Conservation (phyloP, 306 rosid species). For the Cicer yamashitae region DNA sequence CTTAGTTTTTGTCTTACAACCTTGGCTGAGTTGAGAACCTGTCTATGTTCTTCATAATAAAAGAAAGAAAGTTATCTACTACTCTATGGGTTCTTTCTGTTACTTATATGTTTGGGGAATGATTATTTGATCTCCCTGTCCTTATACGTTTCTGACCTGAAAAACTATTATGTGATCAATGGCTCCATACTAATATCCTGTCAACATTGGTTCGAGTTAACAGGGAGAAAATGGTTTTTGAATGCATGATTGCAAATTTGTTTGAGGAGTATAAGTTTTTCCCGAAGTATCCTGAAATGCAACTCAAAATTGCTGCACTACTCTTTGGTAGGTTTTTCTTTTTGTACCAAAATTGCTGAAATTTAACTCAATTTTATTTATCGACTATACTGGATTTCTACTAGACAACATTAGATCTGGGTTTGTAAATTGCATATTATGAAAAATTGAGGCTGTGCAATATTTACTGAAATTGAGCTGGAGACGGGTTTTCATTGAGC, state of each 20-base stretch:
- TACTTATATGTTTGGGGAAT: neutral
- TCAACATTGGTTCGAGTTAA: constrained; percentile 35
- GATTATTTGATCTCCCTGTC: constrained; percentile 22
- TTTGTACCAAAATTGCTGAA: constrained; percentile 38
- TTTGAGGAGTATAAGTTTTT: constrained; percentile 95
- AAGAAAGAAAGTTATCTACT: neutral
- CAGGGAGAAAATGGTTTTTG: constrained; percentile 91
- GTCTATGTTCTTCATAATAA: neutral
- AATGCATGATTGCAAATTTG: constrained; percentile 92
- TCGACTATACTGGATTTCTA: neutral
- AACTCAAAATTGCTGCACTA: constrained; percentile 89
- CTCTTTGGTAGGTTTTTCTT: constrained; percentile 79
- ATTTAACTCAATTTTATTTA: constrained; percentile 10
- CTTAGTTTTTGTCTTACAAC: neutral
- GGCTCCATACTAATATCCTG: constrained; percentile 29
- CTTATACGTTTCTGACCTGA: neutral
- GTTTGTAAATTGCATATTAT: constrained; percentile 9
- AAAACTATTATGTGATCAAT: constrained; percentile 1
- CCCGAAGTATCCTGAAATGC: constrained; percentile 96
- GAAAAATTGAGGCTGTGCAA: constrained; percentile 13
- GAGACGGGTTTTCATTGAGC: neutral
- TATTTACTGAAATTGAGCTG: neutral
- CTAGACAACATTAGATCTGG: neutral
- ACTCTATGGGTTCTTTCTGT: constrained; percentile 2
- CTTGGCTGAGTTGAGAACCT: constrained; percentile 13